These are phyloP conservation scores for Penicillium riverlandense DNA, from an alignment of 495 filamentous ascomycete species.

Conservation along the genomic window DNA sequence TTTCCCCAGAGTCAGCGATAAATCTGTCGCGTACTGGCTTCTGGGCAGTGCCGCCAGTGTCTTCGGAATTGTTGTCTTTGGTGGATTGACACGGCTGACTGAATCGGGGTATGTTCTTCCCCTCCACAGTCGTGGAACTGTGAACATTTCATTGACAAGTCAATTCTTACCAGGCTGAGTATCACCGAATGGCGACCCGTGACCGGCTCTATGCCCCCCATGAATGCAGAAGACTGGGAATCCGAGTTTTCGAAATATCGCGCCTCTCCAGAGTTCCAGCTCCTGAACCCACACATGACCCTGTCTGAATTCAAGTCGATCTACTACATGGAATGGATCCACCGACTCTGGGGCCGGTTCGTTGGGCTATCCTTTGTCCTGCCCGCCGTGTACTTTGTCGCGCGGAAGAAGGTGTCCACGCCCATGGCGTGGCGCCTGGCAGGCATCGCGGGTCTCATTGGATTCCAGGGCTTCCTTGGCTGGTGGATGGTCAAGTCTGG, in stretches of 20 bases:
- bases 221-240: constrained; percentile 72
- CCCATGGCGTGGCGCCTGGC: constrained; percentile 70
- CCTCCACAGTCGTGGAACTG: too few relatives aligned
- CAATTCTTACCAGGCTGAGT: constrained; percentile 58
- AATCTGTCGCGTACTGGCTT: constrained; percentile 83
- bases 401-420: constrained; percentile 66
- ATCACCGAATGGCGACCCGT: constrained; percentile 99
- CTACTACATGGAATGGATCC: constrained; percentile 99
- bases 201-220: constrained; percentile 84
- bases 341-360: constrained; percentile 90
- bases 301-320: constrained; percentile 94
- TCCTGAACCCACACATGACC: constrained; percentile 86
- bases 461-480: constrained; percentile 89
- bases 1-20: constrained; percentile 69
- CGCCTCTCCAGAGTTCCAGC: constrained; percentile 81
- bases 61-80: constrained; percentile 94
- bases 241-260: constrained; percentile 88
- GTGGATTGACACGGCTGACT: constrained; percentile 85
- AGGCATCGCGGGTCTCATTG: constrained; percentile 83
- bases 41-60: constrained; percentile 84
- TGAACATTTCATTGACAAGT: constrained; percentile 9
- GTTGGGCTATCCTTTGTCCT: constrained; percentile 85
- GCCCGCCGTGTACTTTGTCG: constrained; percentile 82
- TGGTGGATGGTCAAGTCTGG: constrained; percentile 99
- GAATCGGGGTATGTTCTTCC: constrained; percentile 73